Base-by-base conservation (phyloP, 306 rosid species). In the Chamaecrista fasciculata region DNA sequence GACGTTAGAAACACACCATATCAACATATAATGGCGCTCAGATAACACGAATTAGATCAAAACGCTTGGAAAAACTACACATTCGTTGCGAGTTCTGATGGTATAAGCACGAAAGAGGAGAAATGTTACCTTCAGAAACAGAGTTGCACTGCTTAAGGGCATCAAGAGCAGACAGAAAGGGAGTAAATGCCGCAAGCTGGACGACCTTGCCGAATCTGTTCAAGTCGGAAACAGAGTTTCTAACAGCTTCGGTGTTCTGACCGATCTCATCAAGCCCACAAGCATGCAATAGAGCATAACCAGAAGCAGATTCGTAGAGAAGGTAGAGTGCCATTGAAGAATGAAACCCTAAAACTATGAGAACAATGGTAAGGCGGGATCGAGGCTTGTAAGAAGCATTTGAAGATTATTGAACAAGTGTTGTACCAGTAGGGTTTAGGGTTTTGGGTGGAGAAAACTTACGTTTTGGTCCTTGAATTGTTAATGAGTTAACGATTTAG, bases 211-310 rank as follows among this genome's bases (percentile, higher is more conserved):
- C 96, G 75, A 94, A 94, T 25, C 99, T 81, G 80, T 82, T 89
- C 10, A 91, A 74, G 73, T 94, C 97, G 0, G 86, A 23, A 62
- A 94, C 82, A 34, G 99, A 94, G 86, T 66, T 84, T 18, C 96
- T 80, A 68, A 94, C 95, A 0, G 97, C 95, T 72, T 94, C 97
- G 0, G 84, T 87, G 82, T 81, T 89, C 86, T 91, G 99, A 0
- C 96, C 97, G 11, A 94, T 90, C 57, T 94, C 95, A 62, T 94
- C 99, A 34, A 94, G 72, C 51, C 99, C 99, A 16, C 87, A 89
- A 55, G 88, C 96, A 18, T 79, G 86, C 15, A 89, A 81, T 11
- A 94, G 79, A 10, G 89, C 86, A 56, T 88, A 94, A 1, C 99
- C 99, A 1, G 88, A 80, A 46, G 99, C 95, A 1, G 95, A 73